Base-by-base conservation (phyloP, 2,329 filamentous ascomycete genomes). In the Aspergillus sp. region DNA sequence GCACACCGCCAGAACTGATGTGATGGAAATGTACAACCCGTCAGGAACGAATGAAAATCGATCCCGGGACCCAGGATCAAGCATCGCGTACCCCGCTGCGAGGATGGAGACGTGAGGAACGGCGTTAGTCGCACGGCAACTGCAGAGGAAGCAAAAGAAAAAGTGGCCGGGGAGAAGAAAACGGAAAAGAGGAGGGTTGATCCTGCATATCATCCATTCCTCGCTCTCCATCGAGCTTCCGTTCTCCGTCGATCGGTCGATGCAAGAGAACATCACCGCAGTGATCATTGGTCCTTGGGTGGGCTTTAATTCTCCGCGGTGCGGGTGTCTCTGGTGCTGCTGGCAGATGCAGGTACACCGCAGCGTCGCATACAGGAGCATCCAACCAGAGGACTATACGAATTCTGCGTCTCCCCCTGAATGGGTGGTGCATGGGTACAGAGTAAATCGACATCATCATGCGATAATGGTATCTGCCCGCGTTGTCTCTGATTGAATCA, bases 141-240 rank as follows among this genome's bases (percentile, higher is more conserved):
- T n/a, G 34, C 34, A 42, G 19, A 42, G 6, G 17, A 42, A 42
- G 19, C 2, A 42, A 42, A 20, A 21, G 21, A 42, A 42, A 20
- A 42, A 42, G 46, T 56, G 53, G 47, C 52, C 50, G 50, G 50
- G 42, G 42, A 40, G 40, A 25, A 36, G 32, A 45, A 38, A 45
- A 19, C 25, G 45, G 40, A 46, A 53, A 46, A 38, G 23, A 45
- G 21, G 31, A 48, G 31, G 25, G 54, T 20, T 47, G 51, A 52
- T 56, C 51, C 54, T 52, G 54, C 51, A 56, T 45, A 54, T 54
- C 56, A 58, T 50, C 13, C 34, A 4, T 38, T 13, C 16, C 34
- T 17, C 29, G 13, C 34, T 38, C 34, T 38, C 48, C 43, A 52
- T 51, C 51, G 46, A 52, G 40, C 16, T 40, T 48, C 50, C 45